Conservation (phyloP, 2,329 filamentous ascomycete genomes). For the Aspergillus brasiliensis region DNA sequence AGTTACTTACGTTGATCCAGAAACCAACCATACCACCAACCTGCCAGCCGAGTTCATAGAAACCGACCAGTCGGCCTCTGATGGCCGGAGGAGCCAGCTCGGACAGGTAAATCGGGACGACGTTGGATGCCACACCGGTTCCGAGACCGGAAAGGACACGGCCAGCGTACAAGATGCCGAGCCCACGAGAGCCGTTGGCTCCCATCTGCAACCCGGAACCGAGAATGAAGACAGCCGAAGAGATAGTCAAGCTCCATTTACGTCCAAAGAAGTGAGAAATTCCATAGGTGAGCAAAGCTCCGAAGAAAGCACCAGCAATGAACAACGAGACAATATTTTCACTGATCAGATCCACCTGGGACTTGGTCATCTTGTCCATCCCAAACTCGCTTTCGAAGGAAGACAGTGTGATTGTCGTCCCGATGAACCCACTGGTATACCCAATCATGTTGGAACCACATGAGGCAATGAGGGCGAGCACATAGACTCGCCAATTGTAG, state of each 20-base stretch:
- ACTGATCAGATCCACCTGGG: constrained; percentile 61
- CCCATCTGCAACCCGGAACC: constrained; percentile 70
- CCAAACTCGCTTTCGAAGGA: constrained; percentile 70
- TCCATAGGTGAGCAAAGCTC: constrained; percentile 65
- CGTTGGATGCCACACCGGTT: constrained; percentile 56
- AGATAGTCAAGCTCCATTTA: constrained; percentile 63
- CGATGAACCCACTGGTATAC: constrained; percentile 75
- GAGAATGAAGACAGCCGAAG: constrained; percentile 64
- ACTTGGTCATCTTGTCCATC: constrained; percentile 54
- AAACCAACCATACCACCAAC: constrained; percentile 49
- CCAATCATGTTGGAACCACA: constrained; percentile 62
- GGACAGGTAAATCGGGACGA: constrained; percentile 60
- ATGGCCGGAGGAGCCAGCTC: constrained; percentile 59
- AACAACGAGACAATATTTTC: constrained; percentile 77
- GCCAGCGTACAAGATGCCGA: constrained; percentile 59
- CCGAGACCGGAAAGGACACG: constrained; percentile 57
- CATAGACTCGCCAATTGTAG: constrained; percentile 63
- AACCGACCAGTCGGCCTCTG: constrained; percentile 56
- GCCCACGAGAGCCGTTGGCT: constrained; percentile 58
- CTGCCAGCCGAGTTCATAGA: constrained; percentile 57
- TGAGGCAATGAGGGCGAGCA: constrained; percentile 55
- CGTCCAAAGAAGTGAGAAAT: constrained; percentile 67
- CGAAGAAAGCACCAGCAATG: constrained; percentile 81
- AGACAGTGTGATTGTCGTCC: constrained; percentile 69
- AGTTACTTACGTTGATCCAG: constrained; percentile 43